phyloP scores from a whole-genome alignment of 1,284 basidiomycete species.

The Vanrija humicola region DNA sequence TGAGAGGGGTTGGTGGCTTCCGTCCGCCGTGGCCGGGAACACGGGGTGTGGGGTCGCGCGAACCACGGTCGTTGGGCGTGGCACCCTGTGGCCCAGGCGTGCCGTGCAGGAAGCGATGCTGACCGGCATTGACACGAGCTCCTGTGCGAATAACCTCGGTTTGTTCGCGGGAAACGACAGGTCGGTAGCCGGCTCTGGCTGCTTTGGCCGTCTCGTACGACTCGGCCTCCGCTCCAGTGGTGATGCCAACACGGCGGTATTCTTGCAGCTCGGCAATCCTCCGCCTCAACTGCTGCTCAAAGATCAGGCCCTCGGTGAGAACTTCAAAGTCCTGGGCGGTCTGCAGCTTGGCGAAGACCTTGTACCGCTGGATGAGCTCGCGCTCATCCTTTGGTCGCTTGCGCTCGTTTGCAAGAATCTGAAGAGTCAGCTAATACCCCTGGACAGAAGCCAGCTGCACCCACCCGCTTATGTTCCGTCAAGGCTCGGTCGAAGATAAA shows the following conservation, averaged over 20 bases:
- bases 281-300: conserved; percentile 78
- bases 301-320: conserved; percentile 83
- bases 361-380: conserved; percentile 81
- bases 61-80: conserved; percentile 24
- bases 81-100: conserved; percentile 9
- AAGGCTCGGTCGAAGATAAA: conserved; percentile 89
- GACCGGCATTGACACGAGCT: conserved; percentile 40
- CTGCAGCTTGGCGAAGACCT: conserved; percentile 88
- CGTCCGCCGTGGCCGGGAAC: conserved; percentile 22
- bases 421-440: conserved; percentile 1
- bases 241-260: conserved; percentile 77
- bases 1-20: conserved; percentile 58
- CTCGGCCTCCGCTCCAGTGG: conserved; percentile 77
- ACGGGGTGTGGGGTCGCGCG: conserved; percentile 33
- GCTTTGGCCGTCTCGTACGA: conserved; percentile 73
- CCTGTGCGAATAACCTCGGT: conserved; percentile 35
- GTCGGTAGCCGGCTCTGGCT: conserved; percentile 50
- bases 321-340: conserved; percentile 88
- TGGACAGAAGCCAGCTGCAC: neutral
- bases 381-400: conserved; percentile 87
- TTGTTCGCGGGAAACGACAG: conserved; percentile 32
- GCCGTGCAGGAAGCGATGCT: conserved; percentile 43
- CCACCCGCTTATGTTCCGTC: conserved; percentile 87
- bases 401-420: conserved; percentile 88
- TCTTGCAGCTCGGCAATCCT: conserved; percentile 83